These are phyloP conservation scores for Angophora floribunda DNA, from an alignment of 345 rosid species.

Conservation along the genomic window DNA sequence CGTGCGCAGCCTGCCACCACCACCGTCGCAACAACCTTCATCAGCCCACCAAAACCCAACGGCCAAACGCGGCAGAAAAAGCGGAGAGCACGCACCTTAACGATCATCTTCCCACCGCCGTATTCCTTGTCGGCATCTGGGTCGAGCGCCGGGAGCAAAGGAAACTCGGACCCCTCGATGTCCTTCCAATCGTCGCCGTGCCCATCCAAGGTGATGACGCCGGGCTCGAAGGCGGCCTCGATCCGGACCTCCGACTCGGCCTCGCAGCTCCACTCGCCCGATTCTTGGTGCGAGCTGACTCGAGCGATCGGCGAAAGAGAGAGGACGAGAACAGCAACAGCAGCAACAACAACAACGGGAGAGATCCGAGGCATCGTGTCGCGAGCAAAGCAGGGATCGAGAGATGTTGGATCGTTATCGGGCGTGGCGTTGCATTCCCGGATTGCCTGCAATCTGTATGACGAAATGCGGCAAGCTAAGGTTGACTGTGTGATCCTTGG, in stretches of 20 bases:
- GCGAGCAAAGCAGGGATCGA: not conserved
- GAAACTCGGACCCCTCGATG: conserved; percentile 65
- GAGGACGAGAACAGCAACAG: not conserved
- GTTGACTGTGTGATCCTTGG: not conserved
- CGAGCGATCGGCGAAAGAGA: not conserved
- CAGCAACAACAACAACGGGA: not conserved
- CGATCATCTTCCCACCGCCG: conserved; percentile 63
- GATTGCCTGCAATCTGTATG: not conserved
- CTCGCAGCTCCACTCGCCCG: conserved; percentile 88
- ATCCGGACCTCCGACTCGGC: conserved; percentile 49
- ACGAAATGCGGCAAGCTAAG: not conserved
- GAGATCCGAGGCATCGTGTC: not conserved
- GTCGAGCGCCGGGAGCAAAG: conserved; percentile 88
- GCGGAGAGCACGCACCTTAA: conserved; percentile 41
- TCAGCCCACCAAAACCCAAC: not conserved
- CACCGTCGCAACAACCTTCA: not conserved
- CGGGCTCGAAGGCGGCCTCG: conserved; percentile 63
- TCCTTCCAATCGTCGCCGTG: conserved; percentile 78
- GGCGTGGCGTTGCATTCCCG: not conserved
- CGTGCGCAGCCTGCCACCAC: conserved; percentile 71
- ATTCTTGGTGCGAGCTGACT: conserved; percentile 65
- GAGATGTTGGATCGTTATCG: not conserved
- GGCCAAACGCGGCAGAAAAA: not conserved
- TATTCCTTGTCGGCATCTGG: conserved; percentile 79
- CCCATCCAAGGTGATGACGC: conserved; percentile 78